phyloP scores from a whole-genome alignment of 306 rosid genomes.

The Prinsepia uniflora region DNA sequence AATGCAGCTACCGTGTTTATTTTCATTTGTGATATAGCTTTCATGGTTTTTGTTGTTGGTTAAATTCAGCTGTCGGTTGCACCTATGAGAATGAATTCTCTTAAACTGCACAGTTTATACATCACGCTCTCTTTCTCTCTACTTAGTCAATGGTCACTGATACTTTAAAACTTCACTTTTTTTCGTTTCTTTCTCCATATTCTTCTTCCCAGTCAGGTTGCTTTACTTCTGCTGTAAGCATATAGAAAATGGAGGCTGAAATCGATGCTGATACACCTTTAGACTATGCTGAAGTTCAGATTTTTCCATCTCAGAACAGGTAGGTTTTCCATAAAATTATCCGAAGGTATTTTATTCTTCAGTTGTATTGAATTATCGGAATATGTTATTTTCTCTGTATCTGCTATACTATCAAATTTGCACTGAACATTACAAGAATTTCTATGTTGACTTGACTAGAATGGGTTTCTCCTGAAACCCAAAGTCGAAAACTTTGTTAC shows the following conservation, averaged over 20 bases:
- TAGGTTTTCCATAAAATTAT: constrained; percentile 1
- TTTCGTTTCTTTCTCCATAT: not conserved
- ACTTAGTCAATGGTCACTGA: constrained; percentile 9
- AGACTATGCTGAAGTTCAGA: constrained; percentile 63
- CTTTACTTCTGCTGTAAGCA: constrained; percentile 24
- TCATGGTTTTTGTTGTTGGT: not conserved
- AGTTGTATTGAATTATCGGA: not conserved
- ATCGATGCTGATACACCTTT: constrained; percentile 46
- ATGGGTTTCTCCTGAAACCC: not conserved
- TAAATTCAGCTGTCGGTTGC: constrained; percentile 9
- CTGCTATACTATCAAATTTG: not conserved
- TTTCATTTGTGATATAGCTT: not conserved
- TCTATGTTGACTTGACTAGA: not conserved
- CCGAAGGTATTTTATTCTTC: not conserved
- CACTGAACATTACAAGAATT: too few relatives aligned
- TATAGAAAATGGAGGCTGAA: constrained; percentile 53
- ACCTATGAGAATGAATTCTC: not conserved
- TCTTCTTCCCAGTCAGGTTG: constrained; percentile 21
- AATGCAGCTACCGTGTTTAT: not conserved
- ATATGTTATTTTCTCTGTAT: not conserved
- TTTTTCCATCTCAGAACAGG: constrained; percentile 75
- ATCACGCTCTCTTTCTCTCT: not conserved
- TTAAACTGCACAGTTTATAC: not conserved
- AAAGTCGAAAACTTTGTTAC: not conserved
- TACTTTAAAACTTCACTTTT: not conserved